Evolutionary conservation across 192 early-diverging fungal genomes (phyloP).

Genomic region (Umbelopsis vinacea): DNA sequence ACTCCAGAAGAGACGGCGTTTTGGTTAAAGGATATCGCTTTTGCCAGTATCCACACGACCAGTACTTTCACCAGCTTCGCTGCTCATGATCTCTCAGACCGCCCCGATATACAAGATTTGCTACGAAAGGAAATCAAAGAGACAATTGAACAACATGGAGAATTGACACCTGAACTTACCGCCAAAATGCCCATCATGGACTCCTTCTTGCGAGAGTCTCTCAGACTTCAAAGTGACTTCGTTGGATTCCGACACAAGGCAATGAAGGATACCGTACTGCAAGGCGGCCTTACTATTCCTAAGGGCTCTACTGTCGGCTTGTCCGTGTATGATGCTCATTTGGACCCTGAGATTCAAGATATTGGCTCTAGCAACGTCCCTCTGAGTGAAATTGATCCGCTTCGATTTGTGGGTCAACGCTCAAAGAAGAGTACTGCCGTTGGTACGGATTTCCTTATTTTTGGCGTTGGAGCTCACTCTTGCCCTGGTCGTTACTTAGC

Average conservation of each 20-base stretch:
- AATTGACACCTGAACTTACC: background rate
- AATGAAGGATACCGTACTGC: conserved; percentile 20
- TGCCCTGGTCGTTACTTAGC: conserved; percentile 42
- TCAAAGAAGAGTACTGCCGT: conserved; percentile 15
- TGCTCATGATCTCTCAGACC: conserved; percentile 28
- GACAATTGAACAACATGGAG: background rate
- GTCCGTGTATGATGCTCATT: conserved; percentile 14
- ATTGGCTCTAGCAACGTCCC: background rate
- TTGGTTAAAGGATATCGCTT: conserved; percentile 29
- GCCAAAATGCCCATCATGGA: conserved; percentile 25
- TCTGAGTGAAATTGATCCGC: conserved; percentile 26
- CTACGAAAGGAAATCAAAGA: conserved; percentile 25
- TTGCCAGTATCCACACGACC: conserved; percentile 37
- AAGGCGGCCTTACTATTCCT: conserved; percentile 13
- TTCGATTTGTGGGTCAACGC: conserved; percentile 22
- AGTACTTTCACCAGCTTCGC: conserved; percentile 23
- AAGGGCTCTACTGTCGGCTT: conserved; percentile 20
- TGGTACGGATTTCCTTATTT: conserved; percentile 21
- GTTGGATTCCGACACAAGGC: conserved; percentile 26
- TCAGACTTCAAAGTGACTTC: conserved; percentile 22
- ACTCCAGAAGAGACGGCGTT: conserved; percentile 23
- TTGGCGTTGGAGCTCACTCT: conserved; percentile 39
- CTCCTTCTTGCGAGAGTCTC: conserved; percentile 28
- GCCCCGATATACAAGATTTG: conserved; percentile 20
- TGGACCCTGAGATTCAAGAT: background rate